phyloP scores from a whole-genome alignment of 495 filamentous ascomycete genomes.

The Arthonia radiata region DNA sequence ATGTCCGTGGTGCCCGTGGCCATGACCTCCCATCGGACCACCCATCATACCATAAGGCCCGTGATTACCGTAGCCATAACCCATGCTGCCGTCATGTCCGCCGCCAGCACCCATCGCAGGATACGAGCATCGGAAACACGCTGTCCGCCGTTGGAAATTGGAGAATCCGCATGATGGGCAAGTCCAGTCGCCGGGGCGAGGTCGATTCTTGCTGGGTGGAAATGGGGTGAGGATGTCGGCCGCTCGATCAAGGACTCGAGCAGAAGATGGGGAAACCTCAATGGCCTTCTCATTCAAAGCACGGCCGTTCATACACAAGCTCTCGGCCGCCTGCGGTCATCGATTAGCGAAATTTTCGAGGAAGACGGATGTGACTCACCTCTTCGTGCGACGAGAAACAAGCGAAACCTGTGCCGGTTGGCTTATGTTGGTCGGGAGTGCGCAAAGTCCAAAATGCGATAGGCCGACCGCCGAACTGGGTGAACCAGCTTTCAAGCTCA shows the following conservation, averaged over 20 bases:
- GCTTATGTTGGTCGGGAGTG: conserved; percentile 95
- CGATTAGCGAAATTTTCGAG: conserved; percentile 9
- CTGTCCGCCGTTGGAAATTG: conserved; percentile 93
- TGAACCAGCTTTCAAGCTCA: conserved; percentile 97
- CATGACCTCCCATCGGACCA: conserved; percentile 47
- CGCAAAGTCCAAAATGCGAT: conserved; percentile 98
- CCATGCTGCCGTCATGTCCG: conserved; percentile 38
- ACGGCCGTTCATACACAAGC: conserved; percentile 94
- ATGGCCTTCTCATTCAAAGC: conserved; percentile 97
- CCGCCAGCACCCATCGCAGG: conserved; percentile 65
- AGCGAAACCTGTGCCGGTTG: conserved; percentile 87
- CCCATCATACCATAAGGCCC: conserved; percentile 59
- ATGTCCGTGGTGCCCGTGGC: conserved; percentile 42
- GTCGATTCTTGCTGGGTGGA: conserved; percentile 93
- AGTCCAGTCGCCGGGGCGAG: conserved; percentile 92
- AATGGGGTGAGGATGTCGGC: conserved; percentile 89
- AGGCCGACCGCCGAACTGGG: conserved; percentile 91
- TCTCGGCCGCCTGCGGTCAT: conserved; percentile 61
- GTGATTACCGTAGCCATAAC: conserved; percentile 42
- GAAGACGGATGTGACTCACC: conserved; percentile 30
- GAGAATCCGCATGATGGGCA: conserved; percentile 84
- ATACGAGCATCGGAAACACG: conserved; percentile 96
- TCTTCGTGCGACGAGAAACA: conserved; percentile 98
- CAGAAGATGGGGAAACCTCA: conserved; percentile 90
- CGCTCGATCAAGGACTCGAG: conserved; percentile 79